Evolutionary conservation across 371 early-diverging fungal species (phyloP), one percentile per base, ranked within the genome.

Genomic region (Circinella umbellata): DNA sequence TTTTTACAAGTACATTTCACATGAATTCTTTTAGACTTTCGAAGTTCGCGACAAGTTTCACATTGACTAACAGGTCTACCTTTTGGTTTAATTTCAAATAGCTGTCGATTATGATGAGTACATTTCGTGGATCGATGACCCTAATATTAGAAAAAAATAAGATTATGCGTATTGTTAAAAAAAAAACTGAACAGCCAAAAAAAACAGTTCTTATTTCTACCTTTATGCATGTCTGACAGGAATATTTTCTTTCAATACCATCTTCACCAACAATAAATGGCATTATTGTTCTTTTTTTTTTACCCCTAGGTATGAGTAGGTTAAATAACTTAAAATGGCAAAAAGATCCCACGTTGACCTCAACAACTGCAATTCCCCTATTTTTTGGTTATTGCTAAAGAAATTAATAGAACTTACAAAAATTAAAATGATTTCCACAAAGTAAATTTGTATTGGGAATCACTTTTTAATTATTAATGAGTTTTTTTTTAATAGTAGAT

Each of bases 41-140:
- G 80, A 59, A 90, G 77, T 64, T 90, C 86, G 59, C 91, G 81
- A 74, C 94, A 94, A 64, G 80, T 81, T 42, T 79, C 78, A 72
- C 94, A 94, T 69, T 94, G 94, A 38, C 91, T 88, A 11, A 90
- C 82, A 3, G 94, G 94, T 34, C 94, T 85, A 35, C 94, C 94
- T 77, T 93, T 93, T 76, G 82, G 86, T 66, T 89, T 83, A 20
- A 94, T 89, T 71, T 88, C 89, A 65, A 88, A 76, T 61, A 93
- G 80, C 54, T 84, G 81, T 57, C 94, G 87, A 66, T 90, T 84
- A 4, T 70, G 27, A 76, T 90, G 91, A 54, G 69, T 77, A 69
- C 91, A 90, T 38, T 77, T 79, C 18, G 88, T 81, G 18, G 89
- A 86, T 42, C 91, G 83, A 73, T 90, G 91, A 20, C 91, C 91